phyloP scores from a whole-genome alignment of 352 stramenopile genomes.

The Saprolegnia parasitica region DNA sequence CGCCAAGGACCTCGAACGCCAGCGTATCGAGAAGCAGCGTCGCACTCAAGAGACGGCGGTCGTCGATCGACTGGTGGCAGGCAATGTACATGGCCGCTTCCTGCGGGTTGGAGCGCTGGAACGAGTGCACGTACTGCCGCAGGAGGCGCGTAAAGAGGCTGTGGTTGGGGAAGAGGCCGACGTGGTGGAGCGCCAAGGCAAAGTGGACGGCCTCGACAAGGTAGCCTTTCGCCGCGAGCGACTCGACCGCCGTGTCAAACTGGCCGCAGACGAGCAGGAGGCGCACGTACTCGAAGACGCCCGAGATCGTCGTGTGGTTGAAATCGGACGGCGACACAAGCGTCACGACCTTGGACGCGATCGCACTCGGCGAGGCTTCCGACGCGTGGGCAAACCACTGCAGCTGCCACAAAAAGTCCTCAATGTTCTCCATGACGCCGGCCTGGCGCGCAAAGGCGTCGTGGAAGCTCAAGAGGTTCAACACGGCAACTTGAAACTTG shows the following conservation, averaged over 20 bases:
- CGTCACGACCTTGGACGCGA: constrained; percentile 4
- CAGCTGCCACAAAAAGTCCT: constrained; percentile 84
- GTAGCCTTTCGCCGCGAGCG: constrained; percentile 69
- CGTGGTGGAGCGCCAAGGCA: constrained; percentile 72
- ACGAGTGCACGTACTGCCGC: constrained; percentile 79
- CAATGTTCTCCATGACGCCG: constrained; percentile 71
- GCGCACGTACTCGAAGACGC: constrained; percentile 71
- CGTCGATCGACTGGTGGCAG: constrained; percentile 52
- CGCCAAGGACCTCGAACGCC: constrained; percentile 72
- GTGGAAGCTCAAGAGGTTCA: constrained; percentile 74
- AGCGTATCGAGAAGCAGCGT: constrained; percentile 76
- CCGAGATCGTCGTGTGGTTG: constrained; percentile 19
- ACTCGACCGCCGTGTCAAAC: constrained; percentile 78
- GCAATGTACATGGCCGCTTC: constrained; percentile 81
- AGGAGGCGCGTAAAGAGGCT: constrained; percentile 68
- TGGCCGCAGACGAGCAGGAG: constrained; percentile 74
- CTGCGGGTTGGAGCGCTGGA: constrained; percentile 67
- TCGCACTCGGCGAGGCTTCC: constrained; percentile 13
- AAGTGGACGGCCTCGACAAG: constrained; percentile 78
- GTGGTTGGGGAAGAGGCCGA: constrained; percentile 58
- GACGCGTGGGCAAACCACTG: constrained; percentile 69
- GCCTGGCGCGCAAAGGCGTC: constrained; percentile 73
- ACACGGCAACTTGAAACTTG: constrained; percentile 44
- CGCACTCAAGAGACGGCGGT: constrained; percentile 64
- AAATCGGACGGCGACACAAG: constrained; percentile 22